These are phyloP conservation scores for Dendrobium nobile DNA, from an alignment of 106 monocot genomes.

Conservation along the genomic window DNA sequence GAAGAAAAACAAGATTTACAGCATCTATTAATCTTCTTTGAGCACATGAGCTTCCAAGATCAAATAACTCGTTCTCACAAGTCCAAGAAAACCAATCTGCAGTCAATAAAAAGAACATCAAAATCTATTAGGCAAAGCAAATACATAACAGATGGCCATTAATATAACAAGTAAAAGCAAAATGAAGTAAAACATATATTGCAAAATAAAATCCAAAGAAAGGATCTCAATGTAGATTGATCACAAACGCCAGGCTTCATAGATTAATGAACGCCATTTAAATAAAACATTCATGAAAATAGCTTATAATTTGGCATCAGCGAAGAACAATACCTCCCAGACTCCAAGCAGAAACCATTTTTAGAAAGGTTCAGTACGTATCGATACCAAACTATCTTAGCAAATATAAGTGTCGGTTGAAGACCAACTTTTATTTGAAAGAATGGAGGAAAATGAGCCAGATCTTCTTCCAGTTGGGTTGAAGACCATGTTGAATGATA, in stretches of 20 bases:
- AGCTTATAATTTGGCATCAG: neutral
- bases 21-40: conserved; percentile 32
- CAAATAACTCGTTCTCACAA: conserved; percentile 5
- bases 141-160: neutral
- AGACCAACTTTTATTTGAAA: neutral
- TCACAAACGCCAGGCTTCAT: neutral
- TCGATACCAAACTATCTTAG: neutral
- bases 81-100: conserved; percentile 5
- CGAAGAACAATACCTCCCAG: neutral
- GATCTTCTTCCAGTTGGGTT: too few species aligned
- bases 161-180: neutral
- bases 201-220: neutral
- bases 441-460: too few species aligned
- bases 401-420: neutral
- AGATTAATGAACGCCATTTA: neutral
- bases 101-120: neutral
- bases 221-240: neutral
- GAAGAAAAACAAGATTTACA: conserved; percentile 29
- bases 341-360: conserved; percentile 3
- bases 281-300: neutral
- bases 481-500: too few species aligned
- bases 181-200: neutral
- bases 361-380: neutral
- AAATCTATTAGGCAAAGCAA: neutral
- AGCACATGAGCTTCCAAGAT: conserved; percentile 23